These are phyloP conservation scores for Pseudogymnoascus sp. DNA, from an alignment of 2,329 filamentous ascomycete genomes.

Conservation along the genomic window DNA sequence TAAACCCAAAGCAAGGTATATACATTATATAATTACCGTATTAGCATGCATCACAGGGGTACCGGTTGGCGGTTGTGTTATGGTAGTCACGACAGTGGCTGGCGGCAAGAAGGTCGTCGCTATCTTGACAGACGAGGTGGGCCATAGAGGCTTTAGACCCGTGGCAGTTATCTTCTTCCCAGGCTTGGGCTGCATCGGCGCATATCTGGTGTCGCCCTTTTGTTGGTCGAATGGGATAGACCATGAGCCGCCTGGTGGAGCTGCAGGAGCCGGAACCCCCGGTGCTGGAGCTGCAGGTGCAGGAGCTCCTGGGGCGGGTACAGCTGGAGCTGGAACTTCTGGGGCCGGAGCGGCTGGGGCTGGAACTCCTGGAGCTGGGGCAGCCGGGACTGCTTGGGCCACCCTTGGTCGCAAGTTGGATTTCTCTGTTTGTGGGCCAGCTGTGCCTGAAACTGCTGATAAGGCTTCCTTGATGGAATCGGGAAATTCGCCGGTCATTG, in stretches of 20 bases:
- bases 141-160: constrained; percentile 28
- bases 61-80: constrained; percentile 30
- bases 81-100: constrained; percentile 28
- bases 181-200: constrained; percentile 33
- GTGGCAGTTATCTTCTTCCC: constrained; percentile 32
- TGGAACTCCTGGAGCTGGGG: constrained; percentile 5
- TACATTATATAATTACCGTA: constrained; percentile 23
- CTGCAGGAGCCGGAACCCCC: constrained; percentile 6
- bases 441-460: constrained; percentile 30
- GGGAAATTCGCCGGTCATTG: constrained; percentile 54
- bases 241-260: constrained; percentile 18
- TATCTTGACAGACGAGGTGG: constrained; percentile 28
- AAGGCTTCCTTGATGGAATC: constrained; percentile 31
- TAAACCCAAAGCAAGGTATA: neutral
- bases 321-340: constrained; percentile 6
- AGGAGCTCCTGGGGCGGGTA: neutral
- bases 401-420: constrained; percentile 19
- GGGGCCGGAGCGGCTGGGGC: constrained; percentile 9
- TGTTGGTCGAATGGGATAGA: constrained; percentile 29
- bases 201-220: constrained; percentile 31
- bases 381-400: constrained; percentile 11
- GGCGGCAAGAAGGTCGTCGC: constrained; percentile 27
- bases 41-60: constrained; percentile 29
- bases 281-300: constrained; percentile 8
- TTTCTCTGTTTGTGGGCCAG: constrained; percentile 29